Evolutionary conservation across 139 green algal species (phyloP).

Genomic region (Picochlorum sp.): DNA sequence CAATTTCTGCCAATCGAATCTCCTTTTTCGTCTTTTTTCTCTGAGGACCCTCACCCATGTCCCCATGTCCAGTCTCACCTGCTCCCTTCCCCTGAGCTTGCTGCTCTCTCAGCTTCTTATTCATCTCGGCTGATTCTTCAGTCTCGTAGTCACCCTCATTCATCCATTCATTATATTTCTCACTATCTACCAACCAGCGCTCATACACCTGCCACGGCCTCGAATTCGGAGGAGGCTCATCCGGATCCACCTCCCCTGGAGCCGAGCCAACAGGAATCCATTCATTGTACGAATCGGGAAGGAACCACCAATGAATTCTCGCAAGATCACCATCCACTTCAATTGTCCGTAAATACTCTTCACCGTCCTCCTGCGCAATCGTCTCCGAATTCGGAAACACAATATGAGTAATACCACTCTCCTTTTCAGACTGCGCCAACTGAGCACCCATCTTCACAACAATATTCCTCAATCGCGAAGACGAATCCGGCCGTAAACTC

Average conservation of each 20-base stretch:
- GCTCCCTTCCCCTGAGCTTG: background rate
- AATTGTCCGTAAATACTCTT: constrained; percentile 58
- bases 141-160: constrained; percentile 76
- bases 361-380: constrained; percentile 61
- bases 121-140: constrained; percentile 34
- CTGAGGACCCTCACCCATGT: constrained; percentile 2
- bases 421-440: constrained; percentile 28
- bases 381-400: constrained; percentile 56
- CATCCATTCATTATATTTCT: constrained; percentile 92
- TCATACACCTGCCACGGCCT: constrained; percentile 45
- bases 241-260: constrained; percentile 35
- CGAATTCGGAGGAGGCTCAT: constrained; percentile 1
- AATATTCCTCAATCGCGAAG: background rate
- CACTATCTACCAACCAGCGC: constrained; percentile 69
- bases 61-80: constrained; percentile 4
- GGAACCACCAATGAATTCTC: constrained; percentile 75
- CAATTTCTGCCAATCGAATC: background rate
- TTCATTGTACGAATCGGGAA: constrained; percentile 75
- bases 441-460: constrained; percentile 21
- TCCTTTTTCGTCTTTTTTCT: constrained; percentile 19
- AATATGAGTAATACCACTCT: constrained; percentile 53
- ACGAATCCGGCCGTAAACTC: too few relatives aligned
- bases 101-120: constrained; percentile 20
- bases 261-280: constrained; percentile 45
- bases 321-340: constrained; percentile 42